These are phyloP conservation scores for Aspergillus melleus DNA, from an alignment of 2,329 filamentous ascomycete genomes.

Conservation along the genomic window DNA sequence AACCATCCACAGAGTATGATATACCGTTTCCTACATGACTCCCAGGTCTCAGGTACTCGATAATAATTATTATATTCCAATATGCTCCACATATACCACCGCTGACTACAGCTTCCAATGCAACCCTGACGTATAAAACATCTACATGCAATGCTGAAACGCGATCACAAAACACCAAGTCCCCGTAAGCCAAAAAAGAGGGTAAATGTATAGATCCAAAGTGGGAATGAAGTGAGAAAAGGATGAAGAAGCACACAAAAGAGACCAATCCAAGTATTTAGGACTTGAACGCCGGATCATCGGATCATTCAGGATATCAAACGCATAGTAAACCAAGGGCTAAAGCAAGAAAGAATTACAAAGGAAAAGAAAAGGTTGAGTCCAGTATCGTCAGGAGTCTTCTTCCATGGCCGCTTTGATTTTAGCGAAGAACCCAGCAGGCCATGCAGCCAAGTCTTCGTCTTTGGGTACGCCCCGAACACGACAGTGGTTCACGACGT, in stretches of 20 bases:
- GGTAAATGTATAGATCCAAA: slow-evolving; percentile 13
- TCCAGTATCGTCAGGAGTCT: slow-evolving; percentile 27
- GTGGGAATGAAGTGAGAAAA: background rate
- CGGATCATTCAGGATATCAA: slow-evolving; percentile 30
- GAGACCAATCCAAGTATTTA: slow-evolving; percentile 10
- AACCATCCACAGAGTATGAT: too few species aligned
- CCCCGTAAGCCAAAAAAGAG: slow-evolving; percentile 7
- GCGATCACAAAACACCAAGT: slow-evolving; percentile 15
- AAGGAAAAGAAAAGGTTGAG: slow-evolving; percentile 26
- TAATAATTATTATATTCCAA: background rate
- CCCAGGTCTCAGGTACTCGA: background rate
- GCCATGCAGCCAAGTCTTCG: slow-evolving; percentile 55
- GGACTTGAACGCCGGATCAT: slow-evolving; percentile 18
- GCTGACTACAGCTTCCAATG: slow-evolving; percentile 9
- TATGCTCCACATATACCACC: background rate
- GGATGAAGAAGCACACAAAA: slow-evolving; percentile 15
- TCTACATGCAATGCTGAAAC: slow-evolving; percentile 19
- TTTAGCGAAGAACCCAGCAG: slow-evolving; percentile 49
- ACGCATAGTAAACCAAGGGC: slow-evolving; percentile 13
- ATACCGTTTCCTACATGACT: too few species aligned
- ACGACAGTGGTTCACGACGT: slow-evolving; percentile 61
- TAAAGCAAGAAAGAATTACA: slow-evolving; percentile 16
- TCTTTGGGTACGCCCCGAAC: slow-evolving; percentile 57
- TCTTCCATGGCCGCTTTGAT: slow-evolving; percentile 48
- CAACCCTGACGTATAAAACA: slow-evolving; percentile 3